phyloP scores from a whole-genome alignment of 768 basidiomycete genomes.

The Rhodotorula diobovata region DNA sequence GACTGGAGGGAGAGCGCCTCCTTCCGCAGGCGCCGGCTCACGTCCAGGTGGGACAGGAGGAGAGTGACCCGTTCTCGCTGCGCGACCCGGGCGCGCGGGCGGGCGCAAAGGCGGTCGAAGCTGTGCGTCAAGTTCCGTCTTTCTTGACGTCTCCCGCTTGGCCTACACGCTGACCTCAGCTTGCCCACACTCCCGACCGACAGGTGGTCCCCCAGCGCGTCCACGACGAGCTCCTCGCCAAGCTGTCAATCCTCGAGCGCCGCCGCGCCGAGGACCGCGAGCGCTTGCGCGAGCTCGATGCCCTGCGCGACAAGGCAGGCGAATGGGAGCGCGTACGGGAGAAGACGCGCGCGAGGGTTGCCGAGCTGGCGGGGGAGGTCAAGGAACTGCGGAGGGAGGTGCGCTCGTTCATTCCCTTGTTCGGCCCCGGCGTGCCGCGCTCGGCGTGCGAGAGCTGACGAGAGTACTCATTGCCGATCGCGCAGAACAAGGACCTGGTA shows the following conservation, averaged over 20 bases:
- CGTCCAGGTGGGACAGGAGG: background rate
- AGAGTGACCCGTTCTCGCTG: slow-evolving; percentile 23
- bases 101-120: background rate
- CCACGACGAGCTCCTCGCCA: slow-evolving; percentile 69
- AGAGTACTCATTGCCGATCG: background rate
- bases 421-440: no score
- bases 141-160: no score
- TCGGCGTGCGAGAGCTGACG: background rate
- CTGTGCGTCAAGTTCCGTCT: background rate
- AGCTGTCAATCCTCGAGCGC: slow-evolving; percentile 76
- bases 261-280: slow-evolving; percentile 82
- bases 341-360: slow-evolving; percentile 59
- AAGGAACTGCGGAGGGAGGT: slow-evolving; percentile 32
- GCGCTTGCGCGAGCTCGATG: slow-evolving; percentile 75
- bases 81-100: background rate
- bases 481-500: slow-evolving; percentile 60
- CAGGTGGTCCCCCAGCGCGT: slow-evolving; percentile 49
- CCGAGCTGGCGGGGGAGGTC: slow-evolving; percentile 31
- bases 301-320: slow-evolving; percentile 76
- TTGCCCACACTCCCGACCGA: slow-evolving; percentile 46
- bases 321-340: slow-evolving; percentile 76
- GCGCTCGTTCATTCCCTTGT: background rate
- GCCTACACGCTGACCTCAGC: no score
- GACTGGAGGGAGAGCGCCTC: no score
- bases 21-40: no score